Conservation (phyloP, 1,284 basidiomycete species). For the Tausonia pullulans region DNA sequence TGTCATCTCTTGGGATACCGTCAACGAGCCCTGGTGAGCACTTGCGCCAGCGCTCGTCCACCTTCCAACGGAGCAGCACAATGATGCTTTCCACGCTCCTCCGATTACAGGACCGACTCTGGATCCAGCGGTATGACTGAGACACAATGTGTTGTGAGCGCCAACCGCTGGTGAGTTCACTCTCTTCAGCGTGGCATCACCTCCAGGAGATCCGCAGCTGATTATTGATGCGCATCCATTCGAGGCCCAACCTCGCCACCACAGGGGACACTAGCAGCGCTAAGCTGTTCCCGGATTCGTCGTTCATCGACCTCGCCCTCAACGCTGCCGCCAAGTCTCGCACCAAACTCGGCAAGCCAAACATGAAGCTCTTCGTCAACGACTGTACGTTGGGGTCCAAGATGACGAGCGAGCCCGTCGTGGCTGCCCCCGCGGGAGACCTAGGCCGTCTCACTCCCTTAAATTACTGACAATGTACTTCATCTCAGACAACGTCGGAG, state of each 20-base stretch:
- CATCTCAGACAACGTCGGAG: neutral
- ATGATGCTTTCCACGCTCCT: no score
- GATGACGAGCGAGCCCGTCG: constrained; percentile 2
- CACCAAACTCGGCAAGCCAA: neutral
- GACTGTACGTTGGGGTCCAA: neutral
- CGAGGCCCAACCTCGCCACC: neutral
- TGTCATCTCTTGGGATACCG: constrained; percentile 7
- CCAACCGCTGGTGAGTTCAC: neutral
- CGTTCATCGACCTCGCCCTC: constrained; percentile 2
- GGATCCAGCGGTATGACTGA: neutral
- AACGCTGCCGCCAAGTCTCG: neutral
- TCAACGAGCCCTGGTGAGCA: constrained; percentile 2
- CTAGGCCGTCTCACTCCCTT: neutral
- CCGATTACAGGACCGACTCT: neutral
- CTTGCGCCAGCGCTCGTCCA: no score
- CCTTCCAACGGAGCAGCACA: neutral
- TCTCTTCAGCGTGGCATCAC: neutral
- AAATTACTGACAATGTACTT: no score
- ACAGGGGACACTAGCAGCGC: neutral
- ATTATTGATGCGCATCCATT: neutral
- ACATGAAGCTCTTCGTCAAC: neutral
- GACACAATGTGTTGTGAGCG: neutral
- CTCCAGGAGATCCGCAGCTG: neutral
- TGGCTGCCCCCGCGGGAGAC: neutral
- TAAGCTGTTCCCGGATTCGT: neutral